A percentile compares a stretch with the other conserved stretches of the same genome.
These are phyloP conservation scores for Fusarium algeriense DNA, from an alignment of 2,329 filamentous ascomycete genomes.

Conservation along the genomic window DNA sequence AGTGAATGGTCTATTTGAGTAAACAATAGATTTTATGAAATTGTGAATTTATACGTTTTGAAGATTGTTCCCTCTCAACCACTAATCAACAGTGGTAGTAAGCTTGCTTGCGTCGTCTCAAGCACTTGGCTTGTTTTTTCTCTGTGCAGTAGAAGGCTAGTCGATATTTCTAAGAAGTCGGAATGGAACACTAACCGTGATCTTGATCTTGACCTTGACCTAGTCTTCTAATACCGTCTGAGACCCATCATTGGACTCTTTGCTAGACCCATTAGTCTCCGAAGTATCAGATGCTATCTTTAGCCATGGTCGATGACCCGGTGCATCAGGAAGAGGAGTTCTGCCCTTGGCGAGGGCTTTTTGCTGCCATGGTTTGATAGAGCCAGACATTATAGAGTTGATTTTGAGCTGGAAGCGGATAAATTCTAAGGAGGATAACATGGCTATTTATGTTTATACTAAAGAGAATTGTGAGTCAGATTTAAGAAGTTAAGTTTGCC, in stretches of 20 bases:
- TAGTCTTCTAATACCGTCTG: not conserved
- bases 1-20: not conserved
- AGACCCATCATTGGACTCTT: not conserved
- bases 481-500: not conserved
- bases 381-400: not conserved
- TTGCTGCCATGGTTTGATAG: not conserved
- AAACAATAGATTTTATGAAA: not conserved
- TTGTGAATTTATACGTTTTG: not conserved
- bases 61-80: not conserved
- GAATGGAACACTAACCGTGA: no score
- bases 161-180: no score
- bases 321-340: not conserved
- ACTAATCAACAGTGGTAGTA: rapidly evolving
- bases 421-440: rapidly evolving
- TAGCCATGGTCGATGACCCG: not conserved
- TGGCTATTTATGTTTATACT: not conserved
- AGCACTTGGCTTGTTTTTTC: not conserved
- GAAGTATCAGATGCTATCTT: not conserved
- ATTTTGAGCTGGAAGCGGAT: no score
- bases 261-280: no score
- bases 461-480: not conserved
- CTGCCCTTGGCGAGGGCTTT: not conserved
- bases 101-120: not conserved
- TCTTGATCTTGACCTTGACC: not conserved
- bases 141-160: not conserved